Percentiles rank a stretch among this genome's conserved stretches.
These are phyloP conservation scores for Coemansia interrupta DNA, from an alignment of 192 early-diverging fungal genomes.

Conservation along the genomic window DNA sequence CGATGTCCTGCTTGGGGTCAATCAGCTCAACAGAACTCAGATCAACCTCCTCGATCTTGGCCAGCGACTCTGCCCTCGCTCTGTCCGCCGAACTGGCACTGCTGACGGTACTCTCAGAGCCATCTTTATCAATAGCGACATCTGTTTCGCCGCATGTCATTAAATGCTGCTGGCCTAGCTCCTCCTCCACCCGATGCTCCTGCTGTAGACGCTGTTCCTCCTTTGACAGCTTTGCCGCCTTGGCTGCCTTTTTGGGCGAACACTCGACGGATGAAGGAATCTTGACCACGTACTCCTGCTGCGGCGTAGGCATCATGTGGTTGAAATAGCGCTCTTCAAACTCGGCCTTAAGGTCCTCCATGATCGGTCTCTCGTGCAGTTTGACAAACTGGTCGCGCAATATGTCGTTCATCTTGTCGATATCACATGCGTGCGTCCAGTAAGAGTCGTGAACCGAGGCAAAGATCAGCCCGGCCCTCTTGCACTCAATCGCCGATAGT, in stretches of 20 bases:
- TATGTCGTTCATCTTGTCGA: constrained; percentile 78
- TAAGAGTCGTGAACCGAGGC: constrained; percentile 97
- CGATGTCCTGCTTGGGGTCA: constrained; percentile 25
- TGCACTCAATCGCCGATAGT: constrained; percentile 84
- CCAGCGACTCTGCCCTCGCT: background rate
- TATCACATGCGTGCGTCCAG: constrained; percentile 94
- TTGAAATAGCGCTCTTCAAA: constrained; percentile 74
- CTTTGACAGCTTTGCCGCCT: constrained; percentile 6
- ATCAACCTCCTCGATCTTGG: constrained; percentile 16
- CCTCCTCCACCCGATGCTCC: constrained; percentile 20
- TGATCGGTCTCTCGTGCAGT: constrained; percentile 79
- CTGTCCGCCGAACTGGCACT: background rate
- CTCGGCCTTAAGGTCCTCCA: constrained; percentile 78
- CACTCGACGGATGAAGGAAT: background rate
- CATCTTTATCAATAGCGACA: background rate
- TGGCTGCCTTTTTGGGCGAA: constrained; percentile 1
- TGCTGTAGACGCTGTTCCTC: constrained; percentile 1
- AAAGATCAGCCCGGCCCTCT: constrained; percentile 74
- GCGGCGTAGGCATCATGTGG: constrained; percentile 61
- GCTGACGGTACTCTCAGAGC: background rate
- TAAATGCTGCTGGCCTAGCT: constrained; percentile 28
- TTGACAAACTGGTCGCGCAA: constrained; percentile 87
- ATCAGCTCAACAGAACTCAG: constrained; percentile 23
- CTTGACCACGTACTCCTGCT: constrained; percentile 49
- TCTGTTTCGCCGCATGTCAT: constrained; percentile 11